These are phyloP conservation scores for Dimocarpus longan DNA, from an alignment of 345 rosid genomes.

Conservation along the genomic window DNA sequence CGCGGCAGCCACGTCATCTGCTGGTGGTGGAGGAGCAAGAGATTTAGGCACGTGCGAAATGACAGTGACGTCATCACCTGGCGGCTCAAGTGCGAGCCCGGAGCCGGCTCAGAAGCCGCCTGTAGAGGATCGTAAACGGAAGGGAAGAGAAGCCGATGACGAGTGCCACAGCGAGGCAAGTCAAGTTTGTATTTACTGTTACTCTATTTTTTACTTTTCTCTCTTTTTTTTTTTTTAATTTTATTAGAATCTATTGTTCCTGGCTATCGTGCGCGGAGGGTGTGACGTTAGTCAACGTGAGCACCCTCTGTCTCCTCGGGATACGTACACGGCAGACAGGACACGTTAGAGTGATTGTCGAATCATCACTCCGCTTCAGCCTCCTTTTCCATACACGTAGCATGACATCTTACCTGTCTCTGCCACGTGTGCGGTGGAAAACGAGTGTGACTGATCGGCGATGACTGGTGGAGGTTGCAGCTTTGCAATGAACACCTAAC, in stretches of 20 bases:
- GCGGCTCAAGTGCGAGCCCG: constrained; percentile 57
- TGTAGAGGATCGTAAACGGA: constrained; percentile 66
- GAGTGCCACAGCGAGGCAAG: constrained; percentile 74
- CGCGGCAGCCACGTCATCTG: constrained; percentile 12
- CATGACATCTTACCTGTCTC: background rate
- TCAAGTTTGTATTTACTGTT: constrained; percentile 11
- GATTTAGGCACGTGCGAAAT: constrained; percentile 41
- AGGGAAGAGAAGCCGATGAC: constrained; percentile 59
- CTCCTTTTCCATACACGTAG: constrained; percentile 20
- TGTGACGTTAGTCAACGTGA: constrained; percentile 26
- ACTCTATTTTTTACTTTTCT: background rate
- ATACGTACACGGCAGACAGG: background rate
- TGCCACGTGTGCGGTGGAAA: constrained; percentile 13
- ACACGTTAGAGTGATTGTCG: constrained; percentile 18
- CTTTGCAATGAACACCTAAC: background rate
- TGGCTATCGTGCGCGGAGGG: constrained; percentile 26
- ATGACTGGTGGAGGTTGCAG: constrained; percentile 17
- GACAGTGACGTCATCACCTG: constrained; percentile 53
- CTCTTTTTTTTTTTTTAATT: background rate
- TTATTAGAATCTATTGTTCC: background rate
- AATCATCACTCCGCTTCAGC: background rate
- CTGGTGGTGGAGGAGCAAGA: constrained; percentile 27
- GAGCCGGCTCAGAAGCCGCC: constrained; percentile 44
- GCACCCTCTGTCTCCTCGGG: constrained; percentile 8
- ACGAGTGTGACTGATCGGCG: background rate